These are phyloP conservation scores for Rutidosis leptorrhynchoides DNA, from an alignment of 129 eudicot genomes.

Conservation along the genomic window DNA sequence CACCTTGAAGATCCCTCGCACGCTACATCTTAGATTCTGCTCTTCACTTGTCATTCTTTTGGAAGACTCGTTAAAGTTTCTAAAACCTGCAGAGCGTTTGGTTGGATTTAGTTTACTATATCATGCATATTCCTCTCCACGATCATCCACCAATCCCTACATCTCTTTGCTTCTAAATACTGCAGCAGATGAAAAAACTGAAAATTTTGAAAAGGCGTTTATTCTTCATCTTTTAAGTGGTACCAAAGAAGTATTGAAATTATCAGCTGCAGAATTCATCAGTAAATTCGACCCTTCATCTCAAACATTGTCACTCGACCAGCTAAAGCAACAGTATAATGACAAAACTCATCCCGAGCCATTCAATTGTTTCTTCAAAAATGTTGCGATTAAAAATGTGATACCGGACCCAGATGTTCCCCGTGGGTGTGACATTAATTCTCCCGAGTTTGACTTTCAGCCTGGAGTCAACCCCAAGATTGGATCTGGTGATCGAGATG, in stretches of 20 bases:
- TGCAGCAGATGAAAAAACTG: slow-evolving; percentile 66
- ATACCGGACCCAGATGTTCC: slow-evolving; percentile 90
- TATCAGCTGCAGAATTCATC: slow-evolving; percentile 64
- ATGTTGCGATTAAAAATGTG: slow-evolving; percentile 55
- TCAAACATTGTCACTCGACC: slow-evolving; percentile 58
- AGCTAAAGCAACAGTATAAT: slow-evolving; percentile 62
- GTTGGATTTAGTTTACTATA: slow-evolving; percentile 72
- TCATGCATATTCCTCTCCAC: slow-evolving; percentile 70
- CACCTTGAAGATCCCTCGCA: slow-evolving; percentile 44
- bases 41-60: slow-evolving; percentile 68
- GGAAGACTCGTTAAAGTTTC: slow-evolving; percentile 57
- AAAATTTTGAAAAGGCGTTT: slow-evolving; percentile 64
- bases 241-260: slow-evolving; percentile 58
- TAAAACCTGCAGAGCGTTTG: slow-evolving; percentile 67
- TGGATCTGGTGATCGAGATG: slow-evolving; percentile 80
- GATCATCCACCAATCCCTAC: slow-evolving; percentile 67
- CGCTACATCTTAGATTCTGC: slow-evolving; percentile 45
- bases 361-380: slow-evolving; percentile 52
- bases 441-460: slow-evolving; percentile 81
- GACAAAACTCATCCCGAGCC: slow-evolving; percentile 47
- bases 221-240: slow-evolving; percentile 61
- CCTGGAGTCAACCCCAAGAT: slow-evolving; percentile 69
- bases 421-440: slow-evolving; percentile 59
- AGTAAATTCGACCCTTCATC: slow-evolving; percentile 56
- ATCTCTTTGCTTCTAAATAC: slow-evolving; percentile 53